Conservation (phyloP, 306 rosid genomes). For the Neltuma alba region DNA sequence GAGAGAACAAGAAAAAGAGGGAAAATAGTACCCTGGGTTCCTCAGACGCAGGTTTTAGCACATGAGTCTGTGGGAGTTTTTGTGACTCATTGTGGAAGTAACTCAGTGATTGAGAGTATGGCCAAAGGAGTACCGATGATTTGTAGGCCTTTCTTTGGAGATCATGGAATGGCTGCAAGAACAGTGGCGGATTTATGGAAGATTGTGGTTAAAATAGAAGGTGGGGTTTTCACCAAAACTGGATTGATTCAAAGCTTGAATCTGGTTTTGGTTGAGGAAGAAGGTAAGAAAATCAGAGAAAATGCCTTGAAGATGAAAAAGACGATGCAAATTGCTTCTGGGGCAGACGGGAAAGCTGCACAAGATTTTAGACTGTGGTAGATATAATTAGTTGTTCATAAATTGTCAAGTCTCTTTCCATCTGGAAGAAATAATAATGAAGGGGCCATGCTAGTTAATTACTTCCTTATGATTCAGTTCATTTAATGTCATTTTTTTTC, state of each 20-base stretch:
- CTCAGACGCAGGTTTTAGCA: conserved; percentile 35
- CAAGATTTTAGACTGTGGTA: conserved; percentile 27
- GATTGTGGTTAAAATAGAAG: conserved; percentile 33
- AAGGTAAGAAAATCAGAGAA: conserved; percentile 41
- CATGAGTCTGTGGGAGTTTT: conserved; percentile 44
- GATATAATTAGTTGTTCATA: conserved; percentile 12
- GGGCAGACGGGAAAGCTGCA: conserved; percentile 32
- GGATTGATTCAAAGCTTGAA: conserved; percentile 43
- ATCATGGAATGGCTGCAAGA: conserved; percentile 38
- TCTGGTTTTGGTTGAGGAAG: conserved; percentile 30
- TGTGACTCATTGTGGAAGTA: conserved; percentile 47
- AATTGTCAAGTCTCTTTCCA: neutral
- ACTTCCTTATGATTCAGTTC: too few species aligned
- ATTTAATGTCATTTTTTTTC: too few species aligned
- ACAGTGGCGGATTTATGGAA: conserved; percentile 43
- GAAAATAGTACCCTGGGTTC: conserved; percentile 43
- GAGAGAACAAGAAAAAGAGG: conserved; percentile 26
- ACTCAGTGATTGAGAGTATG: conserved; percentile 42
- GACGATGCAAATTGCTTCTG: conserved; percentile 20
- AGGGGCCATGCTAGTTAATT: neutral
- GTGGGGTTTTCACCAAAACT: conserved; percentile 34
- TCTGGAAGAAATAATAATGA: neutral
- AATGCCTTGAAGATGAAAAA: conserved; percentile 24
- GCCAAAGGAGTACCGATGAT: conserved; percentile 39
- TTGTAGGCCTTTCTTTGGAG: conserved; percentile 51